Evolutionary conservation across 495 filamentous ascomycete genomes (phyloP).

Genomic region (Penicillium steckii): DNA sequence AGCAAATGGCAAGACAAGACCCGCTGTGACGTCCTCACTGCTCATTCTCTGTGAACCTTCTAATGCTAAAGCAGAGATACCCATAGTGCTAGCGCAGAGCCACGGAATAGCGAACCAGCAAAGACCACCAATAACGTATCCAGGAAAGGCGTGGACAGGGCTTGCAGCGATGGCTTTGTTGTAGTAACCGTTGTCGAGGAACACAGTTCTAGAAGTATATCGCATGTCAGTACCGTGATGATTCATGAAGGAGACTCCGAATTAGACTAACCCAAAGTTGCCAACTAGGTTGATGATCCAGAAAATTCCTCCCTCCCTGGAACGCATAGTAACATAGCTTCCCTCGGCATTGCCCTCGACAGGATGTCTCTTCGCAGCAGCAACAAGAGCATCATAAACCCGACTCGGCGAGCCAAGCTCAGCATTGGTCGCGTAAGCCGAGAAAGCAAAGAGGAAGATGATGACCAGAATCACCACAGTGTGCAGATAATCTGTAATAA

Average conservation of each 20-base stretch:
- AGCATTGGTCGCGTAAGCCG: constrained; percentile 73
- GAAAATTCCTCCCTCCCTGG: constrained; percentile 86
- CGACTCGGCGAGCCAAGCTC: constrained; percentile 76
- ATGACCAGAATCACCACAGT: constrained; percentile 86
- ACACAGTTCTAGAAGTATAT: constrained; percentile 58
- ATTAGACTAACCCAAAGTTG: constrained; percentile 35
- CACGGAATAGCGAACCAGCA: constrained; percentile 97
- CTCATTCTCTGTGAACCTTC: constrained; percentile 73
- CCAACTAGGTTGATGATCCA: constrained; percentile 94
- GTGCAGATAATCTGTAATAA: constrained; percentile 80
- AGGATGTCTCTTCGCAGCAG: constrained; percentile 68
- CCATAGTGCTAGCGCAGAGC: constrained; percentile 91
- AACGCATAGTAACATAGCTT: constrained; percentile 88
- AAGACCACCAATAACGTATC: constrained; percentile 87
- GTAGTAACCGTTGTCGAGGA: constrained; percentile 82
- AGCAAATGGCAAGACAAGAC: constrained; percentile 84
- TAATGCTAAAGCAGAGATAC: constrained; percentile 81
- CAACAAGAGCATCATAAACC: constrained; percentile 77
- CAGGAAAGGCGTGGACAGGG: constrained; percentile 85
- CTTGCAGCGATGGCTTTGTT: constrained; percentile 95
- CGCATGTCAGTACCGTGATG: neutral
- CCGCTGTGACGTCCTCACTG: constrained; percentile 74
- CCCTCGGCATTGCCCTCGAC: constrained; percentile 84
- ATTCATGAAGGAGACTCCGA: too few relatives aligned
- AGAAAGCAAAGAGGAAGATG: constrained; percentile 88